A percentile compares a stretch with the other conserved stretches of the same genome.
phyloP scores from a whole-genome alignment of 176 grass and related monocot species.

The Musa acuminata region DNA sequence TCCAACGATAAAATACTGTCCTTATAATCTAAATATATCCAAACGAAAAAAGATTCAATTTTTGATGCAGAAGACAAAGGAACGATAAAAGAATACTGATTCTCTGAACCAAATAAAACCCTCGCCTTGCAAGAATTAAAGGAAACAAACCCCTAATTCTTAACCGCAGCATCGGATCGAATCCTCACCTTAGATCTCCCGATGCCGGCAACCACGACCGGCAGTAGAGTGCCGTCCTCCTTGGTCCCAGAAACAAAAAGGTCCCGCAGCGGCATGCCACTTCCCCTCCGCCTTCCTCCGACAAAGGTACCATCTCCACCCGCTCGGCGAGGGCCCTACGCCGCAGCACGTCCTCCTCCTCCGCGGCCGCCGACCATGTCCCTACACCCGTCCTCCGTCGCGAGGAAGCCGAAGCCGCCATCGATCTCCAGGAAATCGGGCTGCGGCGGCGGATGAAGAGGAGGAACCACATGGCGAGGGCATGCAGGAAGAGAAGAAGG shows the following conservation, averaged over 20 bases:
- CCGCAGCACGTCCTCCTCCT: conserved; percentile 44
- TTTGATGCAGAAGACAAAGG: not conserved
- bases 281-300: conserved; percentile 3
- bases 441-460: conserved; percentile 37
- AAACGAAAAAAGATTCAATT: not conserved
- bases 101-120: conserved; percentile 10
- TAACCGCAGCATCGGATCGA: not conserved
- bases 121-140: not conserved
- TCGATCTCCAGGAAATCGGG: not conserved
- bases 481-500: conserved; percentile 51
- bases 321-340: conserved; percentile 21
- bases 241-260: conserved; percentile 50
- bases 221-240: conserved; percentile 79
- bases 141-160: conserved; percentile 2
- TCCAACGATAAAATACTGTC: no score
- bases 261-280: conserved; percentile 23
- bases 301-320: conserved; percentile 31
- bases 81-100: not conserved
- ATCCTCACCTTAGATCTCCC: conserved; percentile 51
- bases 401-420: not conserved
- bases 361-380: conserved; percentile 9
- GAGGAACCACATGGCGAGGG: conserved; percentile 72
- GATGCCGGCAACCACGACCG: conserved; percentile 51
- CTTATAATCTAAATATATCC: no score
- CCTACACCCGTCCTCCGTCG: not conserved